phyloP scores from a whole-genome alignment of 2,329 filamentous ascomycete species.

The Cadophora malorum region DNA sequence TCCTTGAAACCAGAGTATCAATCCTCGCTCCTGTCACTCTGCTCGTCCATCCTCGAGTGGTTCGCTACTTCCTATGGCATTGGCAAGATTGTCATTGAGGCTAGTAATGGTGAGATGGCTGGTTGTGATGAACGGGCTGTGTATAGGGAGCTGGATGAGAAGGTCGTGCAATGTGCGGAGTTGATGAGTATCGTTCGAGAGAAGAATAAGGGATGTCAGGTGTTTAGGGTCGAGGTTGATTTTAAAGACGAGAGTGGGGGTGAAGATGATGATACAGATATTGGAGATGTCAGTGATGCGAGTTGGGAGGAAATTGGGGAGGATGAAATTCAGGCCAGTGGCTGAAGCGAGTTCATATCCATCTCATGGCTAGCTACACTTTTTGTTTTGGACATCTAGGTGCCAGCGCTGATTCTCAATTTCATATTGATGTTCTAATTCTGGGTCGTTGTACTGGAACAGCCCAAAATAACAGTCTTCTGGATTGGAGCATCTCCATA shows the following conservation, averaged over 20 bases:
- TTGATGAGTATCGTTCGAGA: slow-evolving; percentile 16
- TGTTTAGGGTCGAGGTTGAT: slow-evolving; percentile 28
- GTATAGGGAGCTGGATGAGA: neutral
- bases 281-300: slow-evolving; percentile 26
- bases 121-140: too few relatives aligned
- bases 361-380: too few relatives aligned
- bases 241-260: slow-evolving; percentile 8
- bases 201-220: slow-evolving; percentile 25
- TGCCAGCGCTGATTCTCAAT: too few relatives aligned
- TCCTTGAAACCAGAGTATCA: slow-evolving; percentile 29
- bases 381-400: too few relatives aligned
- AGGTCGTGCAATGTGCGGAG: neutral
- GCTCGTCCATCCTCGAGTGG: slow-evolving; percentile 24
- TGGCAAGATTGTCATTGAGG: neutral
- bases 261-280: slow-evolving; percentile 4
- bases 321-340: neutral
- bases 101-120: too few relatives aligned
- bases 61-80: slow-evolving; percentile 18
- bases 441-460: too few relatives aligned
- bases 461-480: too few relatives aligned
- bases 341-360: neutral
- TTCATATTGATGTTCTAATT: too few relatives aligned
- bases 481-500: too few relatives aligned
- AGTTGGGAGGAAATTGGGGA: slow-evolving; percentile 26
- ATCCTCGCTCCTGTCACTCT: slow-evolving; percentile 25